phyloP scores from a whole-genome alignment of 805 yeast genomes.

The Wickerhamiella alocasiicola region DNA sequence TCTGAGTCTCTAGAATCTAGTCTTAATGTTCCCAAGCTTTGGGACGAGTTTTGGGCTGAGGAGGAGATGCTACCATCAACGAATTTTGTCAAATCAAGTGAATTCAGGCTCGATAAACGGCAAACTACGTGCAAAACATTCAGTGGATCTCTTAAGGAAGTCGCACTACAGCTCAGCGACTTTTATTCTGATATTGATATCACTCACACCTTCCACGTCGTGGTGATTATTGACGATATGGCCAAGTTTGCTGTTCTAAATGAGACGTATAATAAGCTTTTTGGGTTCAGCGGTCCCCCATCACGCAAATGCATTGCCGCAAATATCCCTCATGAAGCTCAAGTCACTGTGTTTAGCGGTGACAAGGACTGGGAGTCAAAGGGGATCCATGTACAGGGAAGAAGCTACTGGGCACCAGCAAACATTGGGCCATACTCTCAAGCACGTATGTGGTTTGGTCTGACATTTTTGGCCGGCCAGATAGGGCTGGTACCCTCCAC shows the following conservation, averaged over 20 bases:
- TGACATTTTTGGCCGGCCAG: slow-evolving; percentile 73
- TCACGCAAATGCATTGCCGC: slow-evolving; percentile 78
- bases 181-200: slow-evolving; percentile 1
- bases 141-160: slow-evolving; percentile 10
- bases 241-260: slow-evolving; percentile 49
- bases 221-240: slow-evolving; percentile 47
- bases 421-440: slow-evolving; percentile 98
- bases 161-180: slow-evolving; percentile 7
- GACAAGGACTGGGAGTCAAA: slow-evolving; percentile 13
- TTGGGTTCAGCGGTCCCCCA: slow-evolving; percentile 62
- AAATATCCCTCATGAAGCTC: slow-evolving; percentile 34
- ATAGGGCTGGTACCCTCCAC: slow-evolving; percentile 68
- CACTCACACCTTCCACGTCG: slow-evolving; percentile 7
- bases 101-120: background rate
- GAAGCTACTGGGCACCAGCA: slow-evolving; percentile 97
- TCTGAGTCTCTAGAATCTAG: slow-evolving; percentile 14
- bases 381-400: slow-evolving; percentile 83
- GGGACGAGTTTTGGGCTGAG: slow-evolving; percentile 27
- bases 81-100: background rate
- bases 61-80: slow-evolving; percentile 13
- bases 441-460: slow-evolving; percentile 41
- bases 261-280: slow-evolving; percentile 42
- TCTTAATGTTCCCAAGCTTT: slow-evolving; percentile 19
- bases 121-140: background rate
- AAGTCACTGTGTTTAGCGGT: slow-evolving; percentile 46